Base-by-base conservation (phyloP, 495 filamentous ascomycete genomes). In the Clohesyomyces aquaticus region DNA sequence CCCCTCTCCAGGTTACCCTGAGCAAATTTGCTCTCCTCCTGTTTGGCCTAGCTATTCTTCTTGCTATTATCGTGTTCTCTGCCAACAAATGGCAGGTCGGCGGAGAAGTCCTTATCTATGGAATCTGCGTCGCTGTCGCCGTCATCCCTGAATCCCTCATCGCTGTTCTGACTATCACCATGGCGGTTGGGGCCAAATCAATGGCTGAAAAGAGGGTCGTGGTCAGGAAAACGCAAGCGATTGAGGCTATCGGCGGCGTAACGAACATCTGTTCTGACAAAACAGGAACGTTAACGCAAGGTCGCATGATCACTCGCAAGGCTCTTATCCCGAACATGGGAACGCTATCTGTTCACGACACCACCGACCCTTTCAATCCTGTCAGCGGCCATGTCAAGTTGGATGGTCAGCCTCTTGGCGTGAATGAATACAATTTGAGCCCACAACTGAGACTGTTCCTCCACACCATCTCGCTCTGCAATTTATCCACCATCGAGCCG, bases 81-180 rank as follows among this genome's bases (percentile, higher is more conserved):
- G 80, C 83, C 11, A 86, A 83, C 61, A 73, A 82, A 29, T 89
- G 82, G 77, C 76, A 82, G 25, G 77, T 82, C 56, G 79, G 82
- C 41, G 81, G 80, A 25, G 84, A 87, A 52, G 83, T 88, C 29
- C 82, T 90, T 55, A 84, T 90, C 64, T 89, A 90, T 73, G 81
- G 81, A 58, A 83, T 85, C 50, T 81, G 78, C 61, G 82, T 84
- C 10, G 87, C 85, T 18, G 87, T 90, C 8, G 87, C 87, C 14
- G 87, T 90, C 74, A 88, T 91, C 61, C 88, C 88, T 1, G 88
- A 88, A 66, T 89, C 86, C 62, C 78, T 91, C 53, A 88, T 90
- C 49, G 88, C 87, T 22, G 87, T 90, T 45, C 74, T 91, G 63
- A 91, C 88, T 0, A 89, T 91, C 64, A 90, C 87, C 19, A 87